Conservation (phyloP, 108 stramenopile genomes). For the Discostella pseudostelligera region DNA sequence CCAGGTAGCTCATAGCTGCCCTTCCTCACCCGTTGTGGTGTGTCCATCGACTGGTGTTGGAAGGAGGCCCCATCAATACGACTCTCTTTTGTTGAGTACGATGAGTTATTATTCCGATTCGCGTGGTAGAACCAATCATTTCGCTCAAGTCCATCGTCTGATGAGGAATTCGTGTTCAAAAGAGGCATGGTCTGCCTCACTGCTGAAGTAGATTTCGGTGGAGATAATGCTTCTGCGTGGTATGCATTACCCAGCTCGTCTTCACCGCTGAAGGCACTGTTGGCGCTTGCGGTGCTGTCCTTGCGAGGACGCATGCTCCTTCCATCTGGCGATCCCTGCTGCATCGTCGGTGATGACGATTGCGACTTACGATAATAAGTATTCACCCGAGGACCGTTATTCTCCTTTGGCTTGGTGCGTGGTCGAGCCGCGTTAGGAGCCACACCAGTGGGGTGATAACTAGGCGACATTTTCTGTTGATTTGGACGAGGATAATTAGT, state of each 20-base stretch:
- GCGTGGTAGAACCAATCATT: slow-evolving; percentile 13
- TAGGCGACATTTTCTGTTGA: neutral
- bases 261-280: slow-evolving; percentile 23
- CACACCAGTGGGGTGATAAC: neutral
- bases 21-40: neutral
- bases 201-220: slow-evolving; percentile 8
- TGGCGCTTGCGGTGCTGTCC: slow-evolving; percentile 23
- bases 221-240: neutral
- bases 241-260: neutral
- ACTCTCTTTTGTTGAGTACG: no score
- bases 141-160: slow-evolving; percentile 4
- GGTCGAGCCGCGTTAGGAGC: slow-evolving; percentile 6
- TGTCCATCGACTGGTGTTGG: neutral
- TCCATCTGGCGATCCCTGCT: neutral
- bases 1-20: neutral
- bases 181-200: slow-evolving; percentile 12
- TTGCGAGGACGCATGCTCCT: slow-evolving; percentile 15
- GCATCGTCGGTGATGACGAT: slow-evolving; percentile 2
- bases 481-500: slow-evolving; percentile 6
- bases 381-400: slow-evolving; percentile 5
- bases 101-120: slow-evolving; percentile 1
- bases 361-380: neutral
- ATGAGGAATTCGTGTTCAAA: slow-evolving; percentile 10
- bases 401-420: slow-evolving; percentile 17
- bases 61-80: neutral